phyloP scores from a whole-genome alignment of 2,329 filamentous ascomycete species.

The Trichoderma polysporum region DNA sequence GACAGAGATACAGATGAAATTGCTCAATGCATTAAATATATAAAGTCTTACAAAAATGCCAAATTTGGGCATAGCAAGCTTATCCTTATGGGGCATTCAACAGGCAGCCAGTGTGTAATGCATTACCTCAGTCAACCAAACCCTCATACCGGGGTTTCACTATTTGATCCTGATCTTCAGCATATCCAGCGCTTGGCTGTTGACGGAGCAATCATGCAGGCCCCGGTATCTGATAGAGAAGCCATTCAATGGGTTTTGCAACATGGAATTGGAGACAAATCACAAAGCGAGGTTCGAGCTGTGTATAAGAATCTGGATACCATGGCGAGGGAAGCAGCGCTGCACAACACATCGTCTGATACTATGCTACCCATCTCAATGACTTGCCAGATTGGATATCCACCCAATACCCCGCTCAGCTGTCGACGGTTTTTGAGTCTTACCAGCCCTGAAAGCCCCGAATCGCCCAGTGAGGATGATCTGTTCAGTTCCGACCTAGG shows the following conservation, averaged over 20 bases:
- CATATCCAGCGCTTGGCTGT: conserved; percentile 44
- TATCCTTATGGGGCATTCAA: conserved; percentile 67
- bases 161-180: conserved; percentile 30
- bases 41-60: conserved; percentile 35
- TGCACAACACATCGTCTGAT: conserved; percentile 28
- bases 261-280: conserved; percentile 32
- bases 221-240: conserved; percentile 62
- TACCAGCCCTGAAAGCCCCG: conserved; percentile 46
- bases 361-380: conserved; percentile 35
- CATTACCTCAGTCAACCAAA: conserved; percentile 55
- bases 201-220: conserved; percentile 63
- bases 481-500: conserved; percentile 62
- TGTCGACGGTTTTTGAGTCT: conserved; percentile 45
- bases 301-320: conserved; percentile 40
- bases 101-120: conserved; percentile 65
- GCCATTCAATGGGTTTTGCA: conserved; percentile 42
- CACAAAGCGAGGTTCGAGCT: conserved; percentile 30
- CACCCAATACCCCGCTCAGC: conserved; percentile 32
- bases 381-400: conserved; percentile 32
- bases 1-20: conserved; percentile 39
- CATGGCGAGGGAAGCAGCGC: conserved; percentile 33
- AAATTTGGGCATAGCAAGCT: conserved; percentile 48
- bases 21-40: conserved; percentile 32
- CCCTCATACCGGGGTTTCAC: conserved; percentile 31
- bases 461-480: conserved; percentile 58